Base-by-base conservation (phyloP, 2,329 filamentous ascomycete genomes). In the Arthrobotrys megalospora region DNA sequence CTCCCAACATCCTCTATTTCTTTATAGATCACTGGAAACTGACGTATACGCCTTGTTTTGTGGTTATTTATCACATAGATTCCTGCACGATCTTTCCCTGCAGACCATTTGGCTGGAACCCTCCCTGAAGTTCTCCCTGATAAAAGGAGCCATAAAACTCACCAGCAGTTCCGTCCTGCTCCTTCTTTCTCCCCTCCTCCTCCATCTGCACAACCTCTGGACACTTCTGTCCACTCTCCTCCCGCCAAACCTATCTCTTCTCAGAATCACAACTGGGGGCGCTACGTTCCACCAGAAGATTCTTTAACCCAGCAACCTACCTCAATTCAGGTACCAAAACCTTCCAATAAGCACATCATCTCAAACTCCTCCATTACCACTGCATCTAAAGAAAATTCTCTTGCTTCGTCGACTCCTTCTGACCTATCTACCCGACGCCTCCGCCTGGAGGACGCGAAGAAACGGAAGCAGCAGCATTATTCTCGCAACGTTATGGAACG, bases 221-320 rank as follows among this genome's bases (percentile, higher is more conserved):
- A 64, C 4, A 3, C 53, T 11, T 34, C 67, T 12, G 12, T 72
- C 1, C 47, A 72, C 19, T 68, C 75, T 34, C 66, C 75, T 41
- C 73, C 73, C 4, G 32, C 67, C 3, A 72, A 67, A 28, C 50
- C 32, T 1, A 53, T 78, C 14, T 21, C 43, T 28, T 21, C 66
- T 1, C 66, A 67, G n/a, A 78, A 78, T 19, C 28, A 43, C n/a
- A 78, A 78, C 28, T 78, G 75, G 75, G 75, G 75, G 6, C 38
- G 32, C 8, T 78, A 71, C 24, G 48, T 32, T 1, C 14, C 75
- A 32, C 52, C 67, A 12, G 11, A 34, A 47, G 34, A 34, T 3
- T 32, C 58, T 24, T 21, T 45, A 11, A 34, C 24, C 16, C 12
- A 34, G 32, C 32, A 8, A 41, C 55, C 34, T 24, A 60, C 5